Conservation (phyloP, 2,329 filamentous ascomycete species). For the Venturia nashicola region DNA sequence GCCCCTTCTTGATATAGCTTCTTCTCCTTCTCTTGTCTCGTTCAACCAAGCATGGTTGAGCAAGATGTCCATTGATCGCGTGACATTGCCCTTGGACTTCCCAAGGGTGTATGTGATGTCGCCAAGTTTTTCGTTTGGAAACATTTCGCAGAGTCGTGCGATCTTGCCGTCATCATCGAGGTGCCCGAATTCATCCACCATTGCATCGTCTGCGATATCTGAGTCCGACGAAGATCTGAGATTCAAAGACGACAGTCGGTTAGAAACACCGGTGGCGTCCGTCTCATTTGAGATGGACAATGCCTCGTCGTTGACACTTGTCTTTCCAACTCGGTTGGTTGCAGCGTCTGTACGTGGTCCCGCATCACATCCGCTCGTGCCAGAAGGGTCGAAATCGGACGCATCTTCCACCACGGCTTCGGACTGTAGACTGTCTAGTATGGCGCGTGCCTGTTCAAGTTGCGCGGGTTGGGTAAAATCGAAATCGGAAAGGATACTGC, state of each 20-base stretch:
- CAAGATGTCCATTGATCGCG: slow-evolving; percentile 64
- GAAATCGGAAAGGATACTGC: slow-evolving; percentile 64
- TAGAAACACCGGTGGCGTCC: slow-evolving; percentile 37
- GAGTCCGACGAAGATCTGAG: slow-evolving; percentile 16
- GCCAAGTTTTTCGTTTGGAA: slow-evolving; percentile 53
- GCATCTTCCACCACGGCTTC: slow-evolving; percentile 52
- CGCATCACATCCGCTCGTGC: slow-evolving; percentile 40
- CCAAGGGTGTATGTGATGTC: slow-evolving; percentile 56
- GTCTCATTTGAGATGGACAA: slow-evolving; percentile 33
- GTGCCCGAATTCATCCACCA: slow-evolving; percentile 21
- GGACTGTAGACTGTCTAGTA: slow-evolving; percentile 53
- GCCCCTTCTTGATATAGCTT: slow-evolving; percentile 46
- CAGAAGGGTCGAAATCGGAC: slow-evolving; percentile 67
- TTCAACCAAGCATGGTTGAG: slow-evolving; percentile 70
- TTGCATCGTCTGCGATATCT: slow-evolving; percentile 8
- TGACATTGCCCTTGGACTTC: slow-evolving; percentile 55
- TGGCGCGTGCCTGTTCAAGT: slow-evolving; percentile 41
- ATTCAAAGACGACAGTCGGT: slow-evolving; percentile 28
- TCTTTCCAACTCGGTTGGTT: neutral
- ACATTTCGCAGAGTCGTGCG: slow-evolving; percentile 53
- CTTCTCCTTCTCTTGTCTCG: slow-evolving; percentile 40
- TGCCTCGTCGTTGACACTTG: slow-evolving; percentile 22
- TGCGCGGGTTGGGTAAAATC: slow-evolving; percentile 44
- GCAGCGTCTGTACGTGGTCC: slow-evolving; percentile 19
- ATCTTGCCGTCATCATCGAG: slow-evolving; percentile 51